Evolutionary conservation across 257 asterid species (phyloP), one percentile per base, ranked within the genome.

Genomic region (Solanum lycopersicoides): DNA sequence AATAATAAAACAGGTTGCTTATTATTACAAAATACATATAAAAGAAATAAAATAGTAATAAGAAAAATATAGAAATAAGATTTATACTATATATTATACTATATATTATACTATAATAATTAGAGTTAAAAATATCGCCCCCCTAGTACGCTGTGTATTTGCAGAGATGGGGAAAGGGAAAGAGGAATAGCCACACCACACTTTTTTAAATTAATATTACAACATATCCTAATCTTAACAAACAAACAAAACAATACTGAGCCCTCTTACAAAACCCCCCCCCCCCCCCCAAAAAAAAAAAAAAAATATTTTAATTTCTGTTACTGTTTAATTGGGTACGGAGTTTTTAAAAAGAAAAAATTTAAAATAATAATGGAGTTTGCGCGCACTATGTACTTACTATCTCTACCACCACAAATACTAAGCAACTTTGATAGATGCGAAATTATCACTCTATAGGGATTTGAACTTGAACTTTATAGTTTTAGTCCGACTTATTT

Each of bases 61-160:
- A 50, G 56, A 50, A 50, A 15, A 50, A 15, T 50, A 50, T 50
- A 50, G 9, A 50, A 50, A 50, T 15, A 20, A 15, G 14, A 50
- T 50, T 50, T 50, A 50, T 15, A 50, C 59, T 15, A 53, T 53
- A 23, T 20, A 20, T 50, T 50, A 50, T 15, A 50, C 59, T 15
- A 53, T 53, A 23, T 20, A 20, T 10, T 32, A 74, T 41, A 15
- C 20, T 15, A 9, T 25, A 79, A 12, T n/a, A 47, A 28, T 80
- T 45, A 80, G 14, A 15, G 68, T 66, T 80, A 10, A 37, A 82
- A 84, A 86, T 87, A 84, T 74, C 90, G 87, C 92, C 93, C 93
- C 91, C 91, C 88, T 90, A 72, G 91, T 90, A 92, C 91, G 95
- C 92, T 77, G 93, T 89, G 89, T 79, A 44, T 88, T 79, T 35